Base-by-base conservation (phyloP, 148 eudicot genomes). In the Pharnaceum exiguum region DNA sequence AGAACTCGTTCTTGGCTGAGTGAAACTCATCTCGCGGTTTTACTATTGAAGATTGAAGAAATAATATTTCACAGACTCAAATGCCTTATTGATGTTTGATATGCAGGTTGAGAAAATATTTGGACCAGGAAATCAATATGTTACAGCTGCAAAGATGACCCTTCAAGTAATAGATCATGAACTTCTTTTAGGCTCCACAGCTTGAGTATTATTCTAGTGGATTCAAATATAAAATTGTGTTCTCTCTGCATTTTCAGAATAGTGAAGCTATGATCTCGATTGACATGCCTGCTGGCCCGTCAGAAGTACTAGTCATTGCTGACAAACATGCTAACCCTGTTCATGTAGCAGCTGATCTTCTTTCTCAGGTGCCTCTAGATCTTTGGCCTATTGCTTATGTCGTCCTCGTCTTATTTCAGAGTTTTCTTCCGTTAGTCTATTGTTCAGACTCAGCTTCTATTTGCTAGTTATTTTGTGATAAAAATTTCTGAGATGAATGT, bases 201-300 rank as follows among this genome's bases (percentile, higher is more conserved):
- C n/a, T 7, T 5, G 5, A 9, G 12, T 17, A 30, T 10, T 48
- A 13, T 50, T 32, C 3, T 21, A 10, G 8, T 18, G 0, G 31
- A 18, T 1, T 43, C 46, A 1, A 6, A 1, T 7, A 17, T 18
- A 60, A 36, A 10, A 46, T 27, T 60, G 62, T 42, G 25, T 68
- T 30, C 25, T 10, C 77, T 46, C 37, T 62, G 28, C 45, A 33
- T 45, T 3, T 44, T 63, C 88, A 94, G 99, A 94, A 89, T 67
- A 94, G 96, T 56, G 96, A 94, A 66, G 99, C 99, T 40, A 84
- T 94, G 99, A 81, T 94, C 66, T 89, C 96, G 26, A 94, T 94
- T 71, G 99, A 94, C 76, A 94, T 94, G 99, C 99, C 99, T 53
- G 96, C 99, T 46, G 95, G 99, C 57, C 99, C 99, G 27, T 94